Conservation (phyloP, 495 filamentous ascomycete species). For the Penicillium ucsense region DNA sequence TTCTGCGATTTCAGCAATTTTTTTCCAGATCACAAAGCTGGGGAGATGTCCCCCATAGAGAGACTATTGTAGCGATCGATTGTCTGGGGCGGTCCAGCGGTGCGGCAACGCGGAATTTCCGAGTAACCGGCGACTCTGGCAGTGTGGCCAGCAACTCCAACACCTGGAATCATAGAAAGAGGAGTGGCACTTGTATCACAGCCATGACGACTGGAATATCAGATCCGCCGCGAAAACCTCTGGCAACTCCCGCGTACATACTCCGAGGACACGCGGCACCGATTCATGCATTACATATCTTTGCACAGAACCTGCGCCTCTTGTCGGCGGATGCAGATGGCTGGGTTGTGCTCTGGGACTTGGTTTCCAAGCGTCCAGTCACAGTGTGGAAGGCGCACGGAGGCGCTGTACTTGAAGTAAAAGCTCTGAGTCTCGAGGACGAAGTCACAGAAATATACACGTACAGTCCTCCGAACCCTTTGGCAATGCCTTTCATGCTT, state of each 20-base stretch:
- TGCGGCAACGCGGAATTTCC: no score
- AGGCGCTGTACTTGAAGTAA: conserved; percentile 63
- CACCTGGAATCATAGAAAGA: no score
- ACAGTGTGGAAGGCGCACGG: conserved; percentile 84
- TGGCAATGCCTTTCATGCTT: no score
- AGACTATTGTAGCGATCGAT: no score
- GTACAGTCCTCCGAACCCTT: conserved; percentile 38
- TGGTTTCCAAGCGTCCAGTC: conserved; percentile 69
- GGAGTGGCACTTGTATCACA: not conserved
- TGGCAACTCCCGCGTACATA: conserved; percentile 71
- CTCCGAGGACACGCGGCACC: conserved; percentile 78
- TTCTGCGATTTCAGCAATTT: not conserved
- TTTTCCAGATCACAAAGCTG: no score
- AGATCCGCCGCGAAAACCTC: conserved; percentile 18
- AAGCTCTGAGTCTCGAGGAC: conserved; percentile 38
- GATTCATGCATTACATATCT: conserved; percentile 70
- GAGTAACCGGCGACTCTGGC: no score
- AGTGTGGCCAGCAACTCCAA: no score
- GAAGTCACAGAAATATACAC: conserved; percentile 55
- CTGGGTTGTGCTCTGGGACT: conserved; percentile 78
- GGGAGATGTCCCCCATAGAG: no score
- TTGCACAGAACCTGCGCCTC: conserved; percentile 62
- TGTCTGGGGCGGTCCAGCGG: no score
- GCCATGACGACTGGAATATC: conserved; percentile 2
- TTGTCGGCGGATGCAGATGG: conserved; percentile 85